Conservation (phyloP, 139 green algal genomes). For the Haematococcus lacustris region DNA sequence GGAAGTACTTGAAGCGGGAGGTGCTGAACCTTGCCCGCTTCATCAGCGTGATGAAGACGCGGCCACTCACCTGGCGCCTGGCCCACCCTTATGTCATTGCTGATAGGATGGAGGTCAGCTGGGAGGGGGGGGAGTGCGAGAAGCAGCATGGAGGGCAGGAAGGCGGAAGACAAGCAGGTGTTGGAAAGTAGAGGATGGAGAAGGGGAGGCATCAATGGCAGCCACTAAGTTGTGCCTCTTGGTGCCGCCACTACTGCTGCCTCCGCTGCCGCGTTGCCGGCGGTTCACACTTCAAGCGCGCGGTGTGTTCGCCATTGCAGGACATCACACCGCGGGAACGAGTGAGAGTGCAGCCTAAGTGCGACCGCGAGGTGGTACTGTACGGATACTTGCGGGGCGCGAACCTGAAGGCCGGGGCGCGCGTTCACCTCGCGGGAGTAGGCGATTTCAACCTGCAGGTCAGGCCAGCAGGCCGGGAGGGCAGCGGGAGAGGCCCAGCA, state of each 20-base stretch:
- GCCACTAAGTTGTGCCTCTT: too few species aligned
- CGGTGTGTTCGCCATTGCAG: constrained; percentile 19
- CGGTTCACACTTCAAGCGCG: too few species aligned
- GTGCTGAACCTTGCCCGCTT: constrained; percentile 93
- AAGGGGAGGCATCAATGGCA: too few species aligned
- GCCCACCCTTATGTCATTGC: constrained; percentile 85
- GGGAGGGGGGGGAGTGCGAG: too few species aligned
- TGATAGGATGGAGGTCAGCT: constrained; percentile 73
- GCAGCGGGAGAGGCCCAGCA: too few species aligned
- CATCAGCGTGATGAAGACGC: constrained; percentile 87
- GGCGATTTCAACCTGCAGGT: constrained; percentile 75
- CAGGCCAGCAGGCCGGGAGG: too few species aligned
- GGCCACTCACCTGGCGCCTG: constrained; percentile 87
- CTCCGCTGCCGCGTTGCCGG: too few species aligned
- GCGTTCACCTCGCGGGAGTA: constrained; percentile 86
- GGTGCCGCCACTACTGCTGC: too few species aligned
- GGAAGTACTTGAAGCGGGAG: constrained; percentile 46
- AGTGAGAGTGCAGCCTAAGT: constrained; percentile 63
- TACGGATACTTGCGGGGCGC: constrained; percentile 90
- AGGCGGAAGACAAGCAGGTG: too few species aligned
- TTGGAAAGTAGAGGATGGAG: too few species aligned
- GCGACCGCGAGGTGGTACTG: constrained; percentile 79
- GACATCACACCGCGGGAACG: constrained; percentile 60
- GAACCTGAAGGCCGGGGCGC: constrained; percentile 60
- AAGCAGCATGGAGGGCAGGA: too few species aligned